Base-by-base conservation (phyloP, 257 asterid species). In the Nicotiana tabacum region DNA sequence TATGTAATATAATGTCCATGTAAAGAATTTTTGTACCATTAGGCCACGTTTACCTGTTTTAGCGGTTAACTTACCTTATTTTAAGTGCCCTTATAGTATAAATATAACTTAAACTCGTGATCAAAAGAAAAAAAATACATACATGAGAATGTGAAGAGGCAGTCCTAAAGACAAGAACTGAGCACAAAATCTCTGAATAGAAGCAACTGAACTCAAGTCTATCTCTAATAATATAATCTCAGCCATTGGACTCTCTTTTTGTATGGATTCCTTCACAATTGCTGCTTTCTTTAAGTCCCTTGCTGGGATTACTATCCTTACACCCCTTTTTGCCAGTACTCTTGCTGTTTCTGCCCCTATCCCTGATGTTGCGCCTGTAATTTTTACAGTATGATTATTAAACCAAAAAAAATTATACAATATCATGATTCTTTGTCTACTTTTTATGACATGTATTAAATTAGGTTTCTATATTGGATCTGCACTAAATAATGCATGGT, bases 81-180 rank as follows among this genome's bases (percentile, higher is more conserved):
- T 8, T 43, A 12, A 0, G 3, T 43, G 2, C 51, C 6, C 3
- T 43, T 11, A 43, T 43, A 8, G 51, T 43, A 2, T 43, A 43
- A 43, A 24, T 24, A 24, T 24, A 24, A 24, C 27, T 24, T 24
- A 24, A 24, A 24, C 27, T 24, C 27, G 27, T 24, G 27, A 24
- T 24, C 27, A 24, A 6, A 33, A 18, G 21, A 13, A 55, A 77
- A 24, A 24, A 65, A 77, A 58, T 7, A 82, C 92, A 66, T 87
- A 95, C 99, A 95, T 92, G 92, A 95, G 97, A 82, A 95, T 94
- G 60, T 95, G 89, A 65, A 95, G 97, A 3, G 99, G 97, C 77
- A 92, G 84, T 78, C 93, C 96, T 18, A 91, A 85, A 35, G 99
- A 91, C 77, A 92, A 83, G 86, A 95, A 95, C 66, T 95, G 82